phyloP scores from a whole-genome alignment of 2,329 filamentous ascomycete species.

The Colletotrichum sublineola region DNA sequence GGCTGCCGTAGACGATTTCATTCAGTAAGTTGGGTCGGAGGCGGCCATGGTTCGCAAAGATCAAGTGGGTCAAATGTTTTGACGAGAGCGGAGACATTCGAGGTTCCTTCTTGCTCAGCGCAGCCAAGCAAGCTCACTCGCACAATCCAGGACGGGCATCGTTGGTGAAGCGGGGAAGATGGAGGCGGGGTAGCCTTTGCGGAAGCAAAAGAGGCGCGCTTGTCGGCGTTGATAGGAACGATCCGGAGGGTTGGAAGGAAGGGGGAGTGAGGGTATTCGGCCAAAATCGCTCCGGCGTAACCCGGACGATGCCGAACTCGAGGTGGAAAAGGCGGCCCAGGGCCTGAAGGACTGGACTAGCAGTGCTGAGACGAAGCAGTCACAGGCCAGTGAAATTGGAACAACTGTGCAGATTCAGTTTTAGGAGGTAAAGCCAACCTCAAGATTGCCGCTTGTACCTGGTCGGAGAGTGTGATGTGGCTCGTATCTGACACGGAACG shows the following conservation, averaged over 20 bases:
- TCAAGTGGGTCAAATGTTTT: not conserved
- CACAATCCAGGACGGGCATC: not conserved
- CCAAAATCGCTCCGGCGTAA: slow-evolving; percentile 24
- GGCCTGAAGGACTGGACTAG: not conserved
- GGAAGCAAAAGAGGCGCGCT: not conserved
- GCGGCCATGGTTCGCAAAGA: not conserved
- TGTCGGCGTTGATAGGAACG: slow-evolving; percentile 25
- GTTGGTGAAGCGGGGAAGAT: slow-evolving; percentile 10
- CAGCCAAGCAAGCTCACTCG: not conserved
- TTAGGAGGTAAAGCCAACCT: too few species aligned
- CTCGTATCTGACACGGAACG: not conserved
- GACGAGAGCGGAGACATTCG: not conserved
- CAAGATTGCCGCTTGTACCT: not conserved
- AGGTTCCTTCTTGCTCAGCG: not conserved
- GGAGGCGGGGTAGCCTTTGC: not conserved
- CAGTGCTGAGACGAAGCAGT: not conserved
- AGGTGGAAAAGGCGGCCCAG: not conserved
- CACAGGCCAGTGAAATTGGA: too few species aligned
- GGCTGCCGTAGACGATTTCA: too few species aligned
- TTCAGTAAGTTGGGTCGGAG: not conserved
- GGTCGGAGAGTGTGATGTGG: not conserved
- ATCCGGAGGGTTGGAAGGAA: slow-evolving; percentile 22
- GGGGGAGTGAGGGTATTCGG: slow-evolving; percentile 8
- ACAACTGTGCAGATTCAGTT: too few species aligned
- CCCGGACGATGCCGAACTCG: slow-evolving; percentile 26